Conservation (phyloP, 2,329 filamentous ascomycete species). For the Nemania sp. region DNA sequence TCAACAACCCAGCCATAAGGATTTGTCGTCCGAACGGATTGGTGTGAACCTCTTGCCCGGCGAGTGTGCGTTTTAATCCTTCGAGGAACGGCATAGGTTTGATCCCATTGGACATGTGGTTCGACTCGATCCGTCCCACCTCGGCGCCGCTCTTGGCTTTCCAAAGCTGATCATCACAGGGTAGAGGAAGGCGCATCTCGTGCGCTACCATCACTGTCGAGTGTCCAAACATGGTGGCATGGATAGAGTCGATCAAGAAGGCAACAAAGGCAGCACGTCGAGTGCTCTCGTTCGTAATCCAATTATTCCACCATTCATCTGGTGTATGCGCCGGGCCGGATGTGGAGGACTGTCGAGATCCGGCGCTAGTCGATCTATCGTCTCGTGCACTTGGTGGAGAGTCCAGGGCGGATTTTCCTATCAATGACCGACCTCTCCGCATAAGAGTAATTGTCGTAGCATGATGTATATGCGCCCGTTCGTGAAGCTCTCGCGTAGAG, state of each 20-base stretch:
- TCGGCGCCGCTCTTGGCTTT: constrained; percentile 85
- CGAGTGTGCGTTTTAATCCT: constrained; percentile 85
- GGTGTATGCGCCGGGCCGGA: constrained; percentile 68
- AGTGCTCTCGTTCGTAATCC: constrained; percentile 93
- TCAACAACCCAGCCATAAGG: constrained; percentile 90
- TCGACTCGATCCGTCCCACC: constrained; percentile 80
- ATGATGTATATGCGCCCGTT: constrained; percentile 94
- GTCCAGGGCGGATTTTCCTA: constrained; percentile 81
- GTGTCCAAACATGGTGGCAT: constrained; percentile 97
- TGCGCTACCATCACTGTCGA: constrained; percentile 96
- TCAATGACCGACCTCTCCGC: constrained; percentile 88
- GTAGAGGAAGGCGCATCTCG: constrained; percentile 87
- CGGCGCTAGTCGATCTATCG: constrained; percentile 50
- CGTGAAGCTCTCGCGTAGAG: constrained; percentile 86
- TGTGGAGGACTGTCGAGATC: constrained; percentile 63
- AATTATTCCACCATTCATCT: constrained; percentile 93
- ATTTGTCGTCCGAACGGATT: constrained; percentile 93
- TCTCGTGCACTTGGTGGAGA: constrained; percentile 78
- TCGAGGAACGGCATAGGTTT: constrained; percentile 88
- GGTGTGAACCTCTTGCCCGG: constrained; percentile 81
- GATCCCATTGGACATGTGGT: constrained; percentile 76
- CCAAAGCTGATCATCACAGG: constrained; percentile 93
- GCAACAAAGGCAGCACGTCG: constrained; percentile 88
- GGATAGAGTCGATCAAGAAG: constrained; percentile 92
- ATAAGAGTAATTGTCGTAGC: constrained; percentile 94